Evolutionary conservation across 495 filamentous ascomycete genomes (phyloP).

Genomic region (Pseudoneurospora amorphoporcata): DNA sequence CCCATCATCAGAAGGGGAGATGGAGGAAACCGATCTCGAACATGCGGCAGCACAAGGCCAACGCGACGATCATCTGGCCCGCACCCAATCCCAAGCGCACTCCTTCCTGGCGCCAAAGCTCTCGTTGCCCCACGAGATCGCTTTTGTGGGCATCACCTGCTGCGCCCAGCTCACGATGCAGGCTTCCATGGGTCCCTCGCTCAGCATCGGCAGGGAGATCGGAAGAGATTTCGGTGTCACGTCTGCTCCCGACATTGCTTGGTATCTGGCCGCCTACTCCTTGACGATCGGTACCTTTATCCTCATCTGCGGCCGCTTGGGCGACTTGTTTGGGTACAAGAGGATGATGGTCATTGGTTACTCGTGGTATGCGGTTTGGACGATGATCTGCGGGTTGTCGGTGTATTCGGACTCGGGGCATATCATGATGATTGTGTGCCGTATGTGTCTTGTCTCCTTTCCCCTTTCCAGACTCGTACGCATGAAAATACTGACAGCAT

Average conservation of each 20-base stretch:
- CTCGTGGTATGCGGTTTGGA: slow-evolving; percentile 50
- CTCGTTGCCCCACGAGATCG: slow-evolving; percentile 25
- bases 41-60: not conserved
- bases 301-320: slow-evolving; percentile 49
- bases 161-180: slow-evolving; percentile 34
- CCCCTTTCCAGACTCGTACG: not conserved
- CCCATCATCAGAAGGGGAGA: not conserved
- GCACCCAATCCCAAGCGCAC: not conserved
- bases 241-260: slow-evolving; percentile 28
- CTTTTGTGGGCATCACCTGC: slow-evolving; percentile 35
- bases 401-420: slow-evolving; percentile 24
- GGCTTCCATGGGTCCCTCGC: slow-evolving; percentile 17
- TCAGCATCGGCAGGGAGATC: slow-evolving; percentile 25
- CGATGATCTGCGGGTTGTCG: slow-evolving; percentile 33
- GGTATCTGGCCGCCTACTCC: slow-evolving; percentile 49
- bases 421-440: slow-evolving; percentile 45
- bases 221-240: slow-evolving; percentile 13
- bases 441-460: not conserved
- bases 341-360: slow-evolving; percentile 47
- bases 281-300: slow-evolving; percentile 57
- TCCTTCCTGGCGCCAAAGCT: slow-evolving; percentile 9
- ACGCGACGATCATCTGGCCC: not conserved
- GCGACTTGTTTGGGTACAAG: slow-evolving; percentile 51
- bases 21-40: not conserved
- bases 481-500: not conserved